Conservation (phyloP, 2,329 filamentous ascomycete genomes). For the Pezicula radicicola region DNA sequence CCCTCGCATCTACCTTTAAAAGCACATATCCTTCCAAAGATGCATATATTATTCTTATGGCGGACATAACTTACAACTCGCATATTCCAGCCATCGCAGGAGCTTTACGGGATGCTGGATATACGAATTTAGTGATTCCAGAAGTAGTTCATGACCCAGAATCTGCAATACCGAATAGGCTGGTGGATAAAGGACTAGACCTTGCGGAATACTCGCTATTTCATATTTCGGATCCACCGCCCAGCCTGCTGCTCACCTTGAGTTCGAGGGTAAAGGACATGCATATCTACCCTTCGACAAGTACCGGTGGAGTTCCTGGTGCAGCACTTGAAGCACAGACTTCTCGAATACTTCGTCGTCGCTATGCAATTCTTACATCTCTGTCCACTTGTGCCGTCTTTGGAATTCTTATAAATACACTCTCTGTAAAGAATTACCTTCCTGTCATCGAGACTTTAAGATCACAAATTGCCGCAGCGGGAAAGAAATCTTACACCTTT, state of each 20-base stretch:
- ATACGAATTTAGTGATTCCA: conserved; percentile 66
- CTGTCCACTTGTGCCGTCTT: conserved; percentile 81
- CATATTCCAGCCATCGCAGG: conserved; percentile 62
- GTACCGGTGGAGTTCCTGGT: conserved; percentile 17
- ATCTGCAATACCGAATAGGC: conserved; percentile 78
- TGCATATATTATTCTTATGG: conserved; percentile 73
- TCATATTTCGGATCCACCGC: conserved; percentile 85
- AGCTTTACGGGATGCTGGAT: conserved; percentile 60
- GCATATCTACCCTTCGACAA: conserved; percentile 67
- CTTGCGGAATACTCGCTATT: conserved; percentile 55
- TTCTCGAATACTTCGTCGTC: conserved; percentile 65
- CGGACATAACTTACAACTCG: conserved; percentile 82
- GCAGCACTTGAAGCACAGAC: conserved; percentile 36
- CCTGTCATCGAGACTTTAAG: conserved; percentile 73
- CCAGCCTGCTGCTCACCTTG: conserved; percentile 81
- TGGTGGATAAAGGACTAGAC: conserved; percentile 34
- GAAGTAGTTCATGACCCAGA: conserved; percentile 74
- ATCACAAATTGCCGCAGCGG: conserved; percentile 68
- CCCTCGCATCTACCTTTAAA: conserved; percentile 57
- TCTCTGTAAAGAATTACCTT: conserved; percentile 89
- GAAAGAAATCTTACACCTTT: conserved; percentile 94
- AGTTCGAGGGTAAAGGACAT: conserved; percentile 77
- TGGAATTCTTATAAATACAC: conserved; percentile 92
- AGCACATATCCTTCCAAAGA: conserved; percentile 63
- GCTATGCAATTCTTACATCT: conserved; percentile 82